Evolutionary conservation across 768 basidiomycete genomes (phyloP), one percentile per base, ranked within the genome.

Genomic region (Russula sp.): DNA sequence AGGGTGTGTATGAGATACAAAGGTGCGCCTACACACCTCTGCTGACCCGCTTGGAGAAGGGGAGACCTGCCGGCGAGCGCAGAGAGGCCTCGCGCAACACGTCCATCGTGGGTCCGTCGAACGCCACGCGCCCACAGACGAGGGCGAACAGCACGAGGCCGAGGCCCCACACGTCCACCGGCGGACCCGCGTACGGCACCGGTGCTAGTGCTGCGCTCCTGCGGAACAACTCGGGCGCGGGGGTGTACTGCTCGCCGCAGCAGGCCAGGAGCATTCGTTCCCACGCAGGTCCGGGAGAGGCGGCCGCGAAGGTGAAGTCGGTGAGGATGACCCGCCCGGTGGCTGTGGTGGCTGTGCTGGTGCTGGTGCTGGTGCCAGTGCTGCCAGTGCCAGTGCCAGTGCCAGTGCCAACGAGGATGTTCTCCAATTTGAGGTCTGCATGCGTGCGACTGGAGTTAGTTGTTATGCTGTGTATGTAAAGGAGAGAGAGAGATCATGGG

Each of bases 151-250:
- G 51, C n/a, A 63, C 31, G 51, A 54, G 20, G 31, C 51, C 62
- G 31, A 59, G 62, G 16, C 51, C 45, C 52, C 57, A 54, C 37
- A 63, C 45, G 31, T 58, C 57, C 31, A 59, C 57, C 16, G 62
- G 57, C 6, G 56, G 27, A 10, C 35, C 56, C 2, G n/a, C 48
- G 32, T 53, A 54, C 53, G 27, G 54, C 40, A 16, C 32, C 20
- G 39, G 59, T 58, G 61, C 37, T 51, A 34, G 44, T 61, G 59
- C 18, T 22, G 49, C 27, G 34, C n/a, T 18, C 9, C 10, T 8
- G 8, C 4, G 49, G 3, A 63, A 32, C 20, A 35, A 18, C 10
- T 59, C 57, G 10, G 52, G 52, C 1, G 52, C 52, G 13, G 62
- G 52, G 39, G 32, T 59, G 57, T 42, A 42, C 39, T 55, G 62